Evolutionary conservation across 345 rosid species (phyloP).

Genomic region (Limnanthes douglasii): DNA sequence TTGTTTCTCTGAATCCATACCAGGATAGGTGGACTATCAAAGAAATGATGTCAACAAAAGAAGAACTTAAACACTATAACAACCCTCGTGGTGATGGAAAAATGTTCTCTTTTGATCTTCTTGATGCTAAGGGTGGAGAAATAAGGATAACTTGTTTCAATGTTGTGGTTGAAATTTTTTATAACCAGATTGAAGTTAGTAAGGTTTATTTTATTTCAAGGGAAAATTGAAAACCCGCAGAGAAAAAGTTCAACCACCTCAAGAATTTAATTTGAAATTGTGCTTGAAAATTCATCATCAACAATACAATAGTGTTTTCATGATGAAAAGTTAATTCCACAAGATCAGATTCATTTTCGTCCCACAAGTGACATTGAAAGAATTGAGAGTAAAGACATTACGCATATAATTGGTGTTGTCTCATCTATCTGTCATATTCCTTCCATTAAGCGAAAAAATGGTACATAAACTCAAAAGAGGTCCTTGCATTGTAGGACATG

Average conservation of each 20-base stretch:
- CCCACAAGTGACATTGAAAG: conserved; percentile 49
- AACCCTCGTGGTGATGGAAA: conserved; percentile 81
- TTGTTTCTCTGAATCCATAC: conserved; percentile 75
- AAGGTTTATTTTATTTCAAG: conserved; percentile 63
- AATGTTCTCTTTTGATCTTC: conserved; percentile 81
- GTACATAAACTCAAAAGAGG: conserved; percentile 67
- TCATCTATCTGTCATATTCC: conserved; percentile 33
- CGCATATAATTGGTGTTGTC: conserved; percentile 68
- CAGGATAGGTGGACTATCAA: conserved; percentile 82
- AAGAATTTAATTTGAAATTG: conserved; percentile 58
- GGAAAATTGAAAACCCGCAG: conserved; percentile 73
- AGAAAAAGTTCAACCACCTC: conserved; percentile 78
- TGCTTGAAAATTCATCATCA: conserved; percentile 40
- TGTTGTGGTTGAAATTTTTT: conserved; percentile 69
- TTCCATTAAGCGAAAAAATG: conserved; percentile 61
- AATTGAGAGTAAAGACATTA: conserved; percentile 44
- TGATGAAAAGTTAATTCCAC: conserved; percentile 60
- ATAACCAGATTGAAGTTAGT: conserved; percentile 59
- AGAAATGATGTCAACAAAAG: conserved; percentile 79
- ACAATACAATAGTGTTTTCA: conserved; percentile 50
- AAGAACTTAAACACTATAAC: conserved; percentile 54
- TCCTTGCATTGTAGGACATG: conserved; percentile 68
- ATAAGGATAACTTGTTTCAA: conserved; percentile 90
- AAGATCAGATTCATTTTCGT: conserved; percentile 57
- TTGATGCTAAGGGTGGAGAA: conserved; percentile 86